These are phyloP conservation scores for Acacia pycnantha DNA, from an alignment of 331 rosid genomes.

Conservation along the genomic window DNA sequence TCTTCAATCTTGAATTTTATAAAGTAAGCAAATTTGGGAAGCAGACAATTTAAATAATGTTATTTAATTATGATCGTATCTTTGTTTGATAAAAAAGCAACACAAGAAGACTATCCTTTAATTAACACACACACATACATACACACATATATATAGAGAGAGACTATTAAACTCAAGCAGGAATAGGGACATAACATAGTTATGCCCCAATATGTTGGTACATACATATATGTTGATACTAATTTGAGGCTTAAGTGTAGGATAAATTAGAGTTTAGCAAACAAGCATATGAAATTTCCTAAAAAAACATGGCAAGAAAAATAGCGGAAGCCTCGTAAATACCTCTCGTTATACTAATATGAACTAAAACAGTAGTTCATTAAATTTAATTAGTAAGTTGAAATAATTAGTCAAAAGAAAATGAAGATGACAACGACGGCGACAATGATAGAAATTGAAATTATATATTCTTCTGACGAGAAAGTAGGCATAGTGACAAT, in stretches of 20 bases:
- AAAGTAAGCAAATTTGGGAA: background rate
- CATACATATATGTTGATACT: background rate
- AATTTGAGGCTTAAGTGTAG: background rate
- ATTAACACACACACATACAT: too few relatives aligned
- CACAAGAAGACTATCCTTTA: background rate
- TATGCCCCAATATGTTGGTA: background rate
- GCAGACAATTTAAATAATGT: constrained; percentile 31
- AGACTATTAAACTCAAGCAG: background rate
- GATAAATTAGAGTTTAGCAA: background rate
- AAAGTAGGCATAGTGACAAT: too few relatives aligned
- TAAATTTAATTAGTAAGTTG: too few relatives aligned
- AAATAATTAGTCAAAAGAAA: too few relatives aligned
- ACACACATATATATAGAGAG: too few relatives aligned
- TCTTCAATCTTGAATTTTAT: constrained; percentile 26
- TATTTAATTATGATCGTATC: background rate
- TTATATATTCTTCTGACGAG: too few relatives aligned
- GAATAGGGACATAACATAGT: background rate
- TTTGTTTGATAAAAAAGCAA: constrained; percentile 30
- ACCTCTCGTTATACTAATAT: background rate
- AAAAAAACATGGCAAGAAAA: background rate
- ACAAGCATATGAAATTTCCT: background rate
- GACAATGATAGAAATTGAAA: too few relatives aligned
- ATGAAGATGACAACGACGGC: too few relatives aligned
- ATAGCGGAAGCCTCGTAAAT: background rate
- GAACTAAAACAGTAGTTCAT: background rate